Base-by-base conservation (phyloP, 345 rosid species). In the Corymbia maculata region DNA sequence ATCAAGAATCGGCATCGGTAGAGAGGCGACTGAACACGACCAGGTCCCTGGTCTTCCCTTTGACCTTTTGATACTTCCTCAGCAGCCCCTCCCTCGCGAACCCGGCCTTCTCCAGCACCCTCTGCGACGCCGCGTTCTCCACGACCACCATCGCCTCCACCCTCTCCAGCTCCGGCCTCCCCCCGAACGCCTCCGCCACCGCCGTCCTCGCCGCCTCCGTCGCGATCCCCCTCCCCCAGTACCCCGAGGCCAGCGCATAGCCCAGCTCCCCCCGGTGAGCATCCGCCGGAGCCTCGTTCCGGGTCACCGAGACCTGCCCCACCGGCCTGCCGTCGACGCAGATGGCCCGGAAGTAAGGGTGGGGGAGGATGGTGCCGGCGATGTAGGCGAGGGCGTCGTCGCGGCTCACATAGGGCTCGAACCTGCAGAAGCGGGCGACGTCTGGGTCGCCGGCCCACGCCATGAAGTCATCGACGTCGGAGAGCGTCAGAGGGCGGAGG, bases 301-400 rank as follows among this genome's bases (percentile, higher is more conserved):
- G 88, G 4, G 94, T 92, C 87, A 94, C 95, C 0, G 93, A 92
- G 79, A 97, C 91, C 2, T 93, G 85, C 32, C 97, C 96, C 21
- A 94, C 91, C 3, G 96, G 93, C 89, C 89, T 90, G 89, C 90
- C 86, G 51, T 92, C 88, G 9, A 95, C 68, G 91, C 97, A 95
- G 13, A 97, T 94, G 8, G 98, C 98, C 89, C 84, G 90, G 75
- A 88, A 88, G 94, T 94, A 95, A 49, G 98, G 97, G 82, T 95
- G 99, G 50, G 91, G 88, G 13, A 90, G 22, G 49, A 91, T 90
- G 1, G 19, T 28, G 88, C 88, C 52, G 42, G 87, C 88, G 42
- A 97, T 91, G 89, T 70, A 92, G 26, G 88, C 88, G n/a, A 94
- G 57, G 45, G 88, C 95, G 1, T 85, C 94, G 52, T 95, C 96